Percentiles rank a stretch among this genome's conserved stretches.
Evolutionary conservation across 2,329 filamentous ascomycete genomes (phyloP).

Genomic region (Raffaelea ambrosiae): DNA sequence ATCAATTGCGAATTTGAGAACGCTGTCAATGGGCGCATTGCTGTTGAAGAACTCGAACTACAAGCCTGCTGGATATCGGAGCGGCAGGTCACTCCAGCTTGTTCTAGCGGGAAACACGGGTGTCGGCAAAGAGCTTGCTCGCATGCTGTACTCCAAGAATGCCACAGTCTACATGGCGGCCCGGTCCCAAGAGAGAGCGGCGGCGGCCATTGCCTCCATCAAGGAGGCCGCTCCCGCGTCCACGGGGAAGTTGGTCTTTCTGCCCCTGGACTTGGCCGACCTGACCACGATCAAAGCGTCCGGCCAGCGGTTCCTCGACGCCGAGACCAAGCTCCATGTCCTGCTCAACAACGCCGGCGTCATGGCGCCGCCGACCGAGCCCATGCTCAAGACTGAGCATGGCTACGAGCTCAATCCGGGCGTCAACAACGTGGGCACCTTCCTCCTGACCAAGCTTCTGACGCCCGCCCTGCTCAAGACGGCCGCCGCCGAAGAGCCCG

Average conservation of each 20-base stretch:
- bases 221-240: constrained; percentile 18
- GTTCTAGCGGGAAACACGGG: too few relatives aligned
- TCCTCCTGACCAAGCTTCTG: constrained; percentile 17
- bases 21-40: too few relatives aligned
- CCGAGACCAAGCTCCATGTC: constrained; percentile 23
- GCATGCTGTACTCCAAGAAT: constrained; percentile 40
- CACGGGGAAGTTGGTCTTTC: constrained; percentile 26
- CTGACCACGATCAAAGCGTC: constrained; percentile 19
- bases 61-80: too few relatives aligned
- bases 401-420: constrained; percentile 16
- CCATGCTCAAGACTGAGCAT: constrained; percentile 16
- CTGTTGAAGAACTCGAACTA: too few relatives aligned
- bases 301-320: constrained; percentile 18
- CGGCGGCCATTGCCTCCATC: constrained; percentile 30
- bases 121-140: constrained; percentile 37
- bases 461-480: constrained; percentile 13
- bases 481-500: constrained; percentile 3
- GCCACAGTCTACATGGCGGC: constrained; percentile 43
- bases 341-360: constrained; percentile 30
- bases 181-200: constrained; percentile 28
- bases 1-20: too few relatives aligned
- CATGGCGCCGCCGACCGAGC: constrained; percentile 20
- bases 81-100: too few relatives aligned
- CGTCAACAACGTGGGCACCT: constrained; percentile 16
- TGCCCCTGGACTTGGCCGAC: constrained; percentile 29